These are phyloP conservation scores for Solanum ossicruentum DNA, from an alignment of 257 asterid species.

Conservation along the genomic window DNA sequence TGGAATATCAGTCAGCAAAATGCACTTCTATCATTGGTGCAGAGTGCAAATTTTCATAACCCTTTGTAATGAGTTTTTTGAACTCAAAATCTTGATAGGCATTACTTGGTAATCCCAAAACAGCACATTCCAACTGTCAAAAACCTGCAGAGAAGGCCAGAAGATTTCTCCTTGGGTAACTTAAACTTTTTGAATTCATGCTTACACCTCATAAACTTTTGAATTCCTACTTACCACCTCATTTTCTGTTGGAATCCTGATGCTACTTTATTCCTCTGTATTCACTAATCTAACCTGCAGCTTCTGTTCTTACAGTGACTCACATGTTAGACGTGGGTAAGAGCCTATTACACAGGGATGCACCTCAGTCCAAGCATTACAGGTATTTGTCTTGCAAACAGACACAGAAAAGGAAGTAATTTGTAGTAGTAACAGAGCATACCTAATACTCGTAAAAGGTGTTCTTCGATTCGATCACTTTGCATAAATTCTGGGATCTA, in stretches of 20 bases:
- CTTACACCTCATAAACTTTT: background rate
- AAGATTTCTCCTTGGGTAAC: slow-evolving; percentile 58
- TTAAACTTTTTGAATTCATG: background rate
- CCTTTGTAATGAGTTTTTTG: background rate
- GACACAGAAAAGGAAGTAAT: background rate
- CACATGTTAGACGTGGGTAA: slow-evolving; percentile 84
- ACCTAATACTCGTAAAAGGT: background rate
- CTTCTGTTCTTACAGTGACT: slow-evolving; percentile 26
- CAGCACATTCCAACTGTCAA: slow-evolving; percentile 76
- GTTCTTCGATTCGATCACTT: background rate
- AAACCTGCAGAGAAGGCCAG: slow-evolving; percentile 36
- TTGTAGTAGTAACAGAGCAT: background rate
- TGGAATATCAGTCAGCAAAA: background rate
- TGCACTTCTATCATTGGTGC: background rate
- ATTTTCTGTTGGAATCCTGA: background rate
- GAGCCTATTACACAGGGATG: slow-evolving; percentile 50
- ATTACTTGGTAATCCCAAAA: slow-evolving; percentile 79
- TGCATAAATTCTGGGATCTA: background rate
- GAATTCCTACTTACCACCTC: background rate
- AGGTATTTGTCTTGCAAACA: slow-evolving; percentile 26
- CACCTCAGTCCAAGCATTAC: slow-evolving; percentile 47
- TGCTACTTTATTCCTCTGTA: background rate
- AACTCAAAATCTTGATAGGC: slow-evolving; percentile 27
- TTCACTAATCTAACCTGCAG: slow-evolving; percentile 4
- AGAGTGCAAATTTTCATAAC: background rate